Base-by-base conservation (phyloP, 441 rosid species). In the Brassica balearica region DNA sequence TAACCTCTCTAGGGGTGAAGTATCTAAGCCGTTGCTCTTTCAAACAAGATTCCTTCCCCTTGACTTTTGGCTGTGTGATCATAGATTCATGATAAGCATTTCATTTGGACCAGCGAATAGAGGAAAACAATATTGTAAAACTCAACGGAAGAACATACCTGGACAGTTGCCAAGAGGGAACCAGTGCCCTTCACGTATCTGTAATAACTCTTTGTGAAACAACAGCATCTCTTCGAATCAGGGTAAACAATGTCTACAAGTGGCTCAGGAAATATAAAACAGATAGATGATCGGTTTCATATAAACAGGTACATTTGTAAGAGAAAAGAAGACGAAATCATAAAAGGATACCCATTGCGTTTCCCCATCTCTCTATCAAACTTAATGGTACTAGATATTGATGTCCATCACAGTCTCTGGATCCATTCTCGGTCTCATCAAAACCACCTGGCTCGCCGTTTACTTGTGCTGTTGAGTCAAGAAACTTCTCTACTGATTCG, bases 151-250 rank as follows among this genome's bases (percentile, higher is more conserved):
- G 63, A 64, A 61, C 74, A 23, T 41, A 93, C 97, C 96, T 84
- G 83, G 79, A 85, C 77, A 43, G 95, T 92, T 43, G 99, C 98
- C 87, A 95, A 84, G 71, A 95, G 87, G 46, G 99, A 95, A 69
- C 98, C 98, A 59, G 97, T 93, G 72, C 99, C 98, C 84, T 93
- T 93, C 77, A 95, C 95, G 19, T 92, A 95, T 75, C 97, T 86
- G 71, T 87, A 95, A 78, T 95, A 95, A 78, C 97, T 95, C 88
- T 95, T 93, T 3, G 98, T 95, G 82, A 95, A 95, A 84, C 99
- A 95, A 77, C 99, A 95, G 10, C 99, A 95, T 62, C 96, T 84
- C 80, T 84, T 89, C 9, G 99, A 95, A 87, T 90, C 96, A 0
- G 97, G 87, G 86, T 90, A 90, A 20, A 95, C 97, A 79, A 93